Base-by-base conservation (phyloP, 805 yeast genomes). In the Starmerella davenportii region DNA sequence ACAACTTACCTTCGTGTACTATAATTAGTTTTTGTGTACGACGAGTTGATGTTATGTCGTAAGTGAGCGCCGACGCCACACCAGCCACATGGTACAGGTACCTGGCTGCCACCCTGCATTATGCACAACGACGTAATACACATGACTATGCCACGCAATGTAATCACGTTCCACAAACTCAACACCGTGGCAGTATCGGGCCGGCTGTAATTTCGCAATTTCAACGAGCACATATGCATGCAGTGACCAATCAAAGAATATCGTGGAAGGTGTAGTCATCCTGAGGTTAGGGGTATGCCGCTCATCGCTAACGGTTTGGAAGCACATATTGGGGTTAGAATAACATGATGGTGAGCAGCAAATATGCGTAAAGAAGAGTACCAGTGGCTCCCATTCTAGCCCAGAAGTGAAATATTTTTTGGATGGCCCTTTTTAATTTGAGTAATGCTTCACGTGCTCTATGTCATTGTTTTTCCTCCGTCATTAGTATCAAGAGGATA, bases 181-280 rank as follows among this genome's bases (percentile, higher is more conserved):
- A 29, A 29, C 32, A 29, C 32, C 32, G 32, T 29, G 32, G 32
- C 32, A 29, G 32, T 29, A 29, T 29, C 32, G 32, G 32, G 9
- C 32, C 32, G 32, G 32, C 19, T n/a, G 13, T 14, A 14, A 8
- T 14, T 29, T 29, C 32, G 32, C 32, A 17, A 15, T 29, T 15
- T 7, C 32, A 29, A 29, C 32, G 32, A 29, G 32, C 15, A 7
- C 13, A 8, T 29, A 29, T 29, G 32, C 32, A 29, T 14, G 32
- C 5, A 8, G 15, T 29, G 32, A 29, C 32, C 32, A 29, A 29
- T 29, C 16, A 29, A 5, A 17, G 13, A 14, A 5, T 14, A 14
- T 5, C 8, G 13, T 14, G 11, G 11, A 17, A 7, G 11, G 16
- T 29, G 13, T 8, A 29, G 19, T 29, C 16, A 29, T 15, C 5